phyloP scores from a whole-genome alignment of 805 yeast genomes.

The Geotrichum ghanense region DNA sequence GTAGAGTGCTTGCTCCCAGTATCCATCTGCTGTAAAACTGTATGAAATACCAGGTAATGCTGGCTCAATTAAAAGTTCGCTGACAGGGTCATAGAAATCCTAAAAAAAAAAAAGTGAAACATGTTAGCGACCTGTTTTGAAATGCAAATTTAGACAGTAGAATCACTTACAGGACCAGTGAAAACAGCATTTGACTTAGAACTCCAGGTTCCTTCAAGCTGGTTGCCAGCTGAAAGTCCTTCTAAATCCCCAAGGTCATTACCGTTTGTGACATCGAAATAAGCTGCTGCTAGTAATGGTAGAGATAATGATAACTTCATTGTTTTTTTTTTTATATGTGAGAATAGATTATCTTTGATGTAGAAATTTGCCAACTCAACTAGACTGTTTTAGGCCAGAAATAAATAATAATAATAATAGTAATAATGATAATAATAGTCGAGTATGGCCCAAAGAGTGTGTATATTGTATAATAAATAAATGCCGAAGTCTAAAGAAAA shows the following conservation, averaged over 20 bases:
- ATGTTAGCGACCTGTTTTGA: neutral
- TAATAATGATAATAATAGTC: too few relatives aligned
- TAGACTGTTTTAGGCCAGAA: too few relatives aligned
- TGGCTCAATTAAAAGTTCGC: constrained; percentile 89
- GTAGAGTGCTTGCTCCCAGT: constrained; percentile 81
- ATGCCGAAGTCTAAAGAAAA: too few relatives aligned
- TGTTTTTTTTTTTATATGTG: too few relatives aligned
- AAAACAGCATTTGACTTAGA: constrained; percentile 88
- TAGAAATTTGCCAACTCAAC: too few relatives aligned
- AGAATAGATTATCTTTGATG: too few relatives aligned
- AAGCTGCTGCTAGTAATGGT: neutral
- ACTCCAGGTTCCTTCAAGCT: constrained; percentile 83
- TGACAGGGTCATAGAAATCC: constrained; percentile 85
- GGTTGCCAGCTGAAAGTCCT: neutral
- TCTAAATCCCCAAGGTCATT: neutral
- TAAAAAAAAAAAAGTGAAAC: neutral
- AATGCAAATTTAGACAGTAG: neutral
- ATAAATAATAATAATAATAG: too few relatives aligned
- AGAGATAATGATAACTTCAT: neutral
- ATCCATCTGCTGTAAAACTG: constrained; percentile 89
- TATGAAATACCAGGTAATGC: constrained; percentile 89
- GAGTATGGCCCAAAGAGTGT: too few relatives aligned
- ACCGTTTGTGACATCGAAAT: neutral
- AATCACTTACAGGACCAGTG: constrained; percentile 77
- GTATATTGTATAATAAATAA: too few relatives aligned